These are phyloP conservation scores for Irpex sp. DNA, from an alignment of 1,284 basidiomycete species.

Conservation along the genomic window DNA sequence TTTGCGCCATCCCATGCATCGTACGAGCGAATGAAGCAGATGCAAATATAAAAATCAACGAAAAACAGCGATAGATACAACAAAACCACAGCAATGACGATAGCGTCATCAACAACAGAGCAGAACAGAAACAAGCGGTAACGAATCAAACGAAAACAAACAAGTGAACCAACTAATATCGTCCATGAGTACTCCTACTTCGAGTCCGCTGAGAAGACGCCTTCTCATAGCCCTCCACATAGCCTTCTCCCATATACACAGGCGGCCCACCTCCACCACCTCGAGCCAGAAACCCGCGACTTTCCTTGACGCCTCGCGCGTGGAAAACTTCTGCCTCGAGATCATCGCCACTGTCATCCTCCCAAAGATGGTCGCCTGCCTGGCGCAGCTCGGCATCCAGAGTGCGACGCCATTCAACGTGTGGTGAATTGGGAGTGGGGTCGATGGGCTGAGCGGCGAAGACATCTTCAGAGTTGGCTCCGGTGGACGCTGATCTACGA, in stretches of 20 bases:
- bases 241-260: constrained; percentile 63
- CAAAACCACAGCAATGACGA: background rate
- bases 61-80: no score
- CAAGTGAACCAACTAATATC: background rate
- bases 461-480: background rate
- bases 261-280: constrained; percentile 65
- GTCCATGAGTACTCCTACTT: background rate
- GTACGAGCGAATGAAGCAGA: no score
- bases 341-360: constrained; percentile 24
- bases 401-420: constrained; percentile 38
- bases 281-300: constrained; percentile 59
- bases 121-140: background rate
- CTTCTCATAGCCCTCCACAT: constrained; percentile 42
- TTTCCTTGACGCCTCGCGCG: constrained; percentile 46
- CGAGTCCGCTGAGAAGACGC: background rate
- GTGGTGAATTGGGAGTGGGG: constrained; percentile 10
- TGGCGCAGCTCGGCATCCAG: constrained; percentile 59
- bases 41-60: no score
- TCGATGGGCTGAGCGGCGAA: background rate
- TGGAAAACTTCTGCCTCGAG: constrained; percentile 31
- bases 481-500: background rate
- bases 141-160: background rate
- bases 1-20: no score
- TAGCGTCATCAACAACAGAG: background rate
- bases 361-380: constrained; percentile 33